A percentile compares a stretch with the other conserved stretches of the same genome.
Evolutionary conservation across 768 basidiomycete species (phyloP).

Genomic region (Rubroboletus satanas): DNA sequence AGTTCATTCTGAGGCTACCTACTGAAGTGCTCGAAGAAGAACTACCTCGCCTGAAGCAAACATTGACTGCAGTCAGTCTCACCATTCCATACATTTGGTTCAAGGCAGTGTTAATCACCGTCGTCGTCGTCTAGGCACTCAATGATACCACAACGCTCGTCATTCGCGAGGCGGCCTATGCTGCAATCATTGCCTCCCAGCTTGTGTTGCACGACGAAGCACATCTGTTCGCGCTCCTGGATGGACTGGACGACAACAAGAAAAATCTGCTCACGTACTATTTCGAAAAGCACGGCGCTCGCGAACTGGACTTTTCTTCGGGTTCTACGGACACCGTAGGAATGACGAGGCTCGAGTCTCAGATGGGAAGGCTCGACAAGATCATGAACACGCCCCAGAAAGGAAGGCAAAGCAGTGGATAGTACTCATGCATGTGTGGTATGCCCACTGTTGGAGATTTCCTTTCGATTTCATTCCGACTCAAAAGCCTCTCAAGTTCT

Average conservation of each 20-base stretch:
- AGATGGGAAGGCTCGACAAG: conserved; percentile 76
- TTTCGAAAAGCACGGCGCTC: conserved; percentile 81
- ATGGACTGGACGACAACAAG: conserved; percentile 84
- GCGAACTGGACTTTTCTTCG: conserved; percentile 42
- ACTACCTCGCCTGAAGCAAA: conserved; percentile 67
- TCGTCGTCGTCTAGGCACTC: conserved; percentile 47
- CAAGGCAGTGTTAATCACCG: background rate
- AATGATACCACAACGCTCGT: conserved; percentile 71
- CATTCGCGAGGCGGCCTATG: conserved; percentile 80
- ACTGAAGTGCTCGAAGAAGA: conserved; percentile 86
- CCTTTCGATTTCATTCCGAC: background rate
- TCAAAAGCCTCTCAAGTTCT: background rate
- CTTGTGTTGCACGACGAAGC: conserved; percentile 79
- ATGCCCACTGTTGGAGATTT: background rate
- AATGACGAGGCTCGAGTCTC: conserved; percentile 70
- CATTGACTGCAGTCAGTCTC: conserved; percentile 60
- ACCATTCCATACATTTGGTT: background rate
- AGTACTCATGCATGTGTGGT: background rate
- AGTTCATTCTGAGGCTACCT: conserved; percentile 77
- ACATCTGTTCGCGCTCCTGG: conserved; percentile 75
- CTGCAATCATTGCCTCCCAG: conserved; percentile 79
- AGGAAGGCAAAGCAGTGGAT: conserved; percentile 15
- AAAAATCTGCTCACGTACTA: conserved; percentile 87
- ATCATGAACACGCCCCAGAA: conserved; percentile 70
- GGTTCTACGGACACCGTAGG: conserved; percentile 38